A percentile compares a stretch with the other conserved stretches of the same genome.
phyloP scores from a whole-genome alignment of 306 rosid species.

The peach (Prunus persica) region Prunus_persica_NCBIv2 NC_034015.1:11249001-11249500 shows the following conservation, averaged over 20 bases:
- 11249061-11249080: background rate
- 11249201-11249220: background rate
- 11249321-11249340: conserved; percentile 55
- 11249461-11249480: conserved; percentile 7
- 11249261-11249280: conserved; percentile 38
- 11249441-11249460: conserved; percentile 30
- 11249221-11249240: conserved; percentile 42
- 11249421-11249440: conserved; percentile 27
- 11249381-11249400: conserved; percentile 51
- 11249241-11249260: conserved; percentile 40
- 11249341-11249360: conserved; percentile 54
- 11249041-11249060: conserved; percentile 14
- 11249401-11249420: conserved; percentile 50
- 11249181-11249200: background rate
- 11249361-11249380: conserved; percentile 55
- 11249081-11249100: conserved; percentile 24
- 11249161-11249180: background rate
- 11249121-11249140: conserved; percentile 49
- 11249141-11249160: conserved; percentile 31
- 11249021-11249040: conserved; percentile 16
- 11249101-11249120: conserved; percentile 31
- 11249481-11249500: conserved; percentile 24
- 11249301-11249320: conserved; percentile 37
- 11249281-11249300: conserved; percentile 9
- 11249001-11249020: conserved; percentile 6